Evolutionary conservation across 495 filamentous ascomycete genomes (phyloP), one percentile per base, ranked within the genome.

Genomic region (Ascodesmis nigricans): DNA sequence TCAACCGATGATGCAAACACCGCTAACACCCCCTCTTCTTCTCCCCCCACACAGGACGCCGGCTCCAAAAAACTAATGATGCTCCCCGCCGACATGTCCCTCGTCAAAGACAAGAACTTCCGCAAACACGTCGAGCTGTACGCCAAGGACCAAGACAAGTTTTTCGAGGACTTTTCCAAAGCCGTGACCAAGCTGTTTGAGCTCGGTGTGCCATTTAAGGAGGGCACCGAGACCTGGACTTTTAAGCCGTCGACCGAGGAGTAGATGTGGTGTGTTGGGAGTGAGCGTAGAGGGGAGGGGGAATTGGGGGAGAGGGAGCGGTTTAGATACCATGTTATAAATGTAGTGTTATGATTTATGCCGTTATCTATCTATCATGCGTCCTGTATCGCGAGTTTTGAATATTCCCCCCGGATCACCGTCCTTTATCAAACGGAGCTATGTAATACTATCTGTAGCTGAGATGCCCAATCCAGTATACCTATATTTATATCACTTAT

Each of bases 41-140:
- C n/a, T n/a, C n/a, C n/a, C 55, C 67, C 82, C 56, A n/a, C n/a
- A n/a, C n/a, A n/a, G 18, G 87, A 97, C 60, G 71, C 73, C 57
- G 64, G 58, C 50, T 81, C 71, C 45, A 78, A 81, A 65, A 66
- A 65, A 30, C 60, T 97, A 45, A 97, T 97, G 87, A 97, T 97
- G 87, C 61, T 97, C 49, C 87, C 87, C 38, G 72, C 80, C 37
- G 87, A 97, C 52, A 71, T 90, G 58, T 79, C 71, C 21, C 58
- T 97, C 31, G 55, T 87, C 55, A 72, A 82, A 60, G 87, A 97
- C 60, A 79, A 84, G 65, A 62, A 58, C 32, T 91, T 95, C 69
- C 71, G 65, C 61, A 58, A 66, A 52, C 74, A 77, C 52, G 81
- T 87, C 28, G 71, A 91, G 59, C 71, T 73, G 51, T 95, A 93